Percentiles rank a stretch among this genome's conserved stretches.
phyloP scores from a whole-genome alignment of 345 rosid genomes.

The Eucalyptus dawsonii region DNA sequence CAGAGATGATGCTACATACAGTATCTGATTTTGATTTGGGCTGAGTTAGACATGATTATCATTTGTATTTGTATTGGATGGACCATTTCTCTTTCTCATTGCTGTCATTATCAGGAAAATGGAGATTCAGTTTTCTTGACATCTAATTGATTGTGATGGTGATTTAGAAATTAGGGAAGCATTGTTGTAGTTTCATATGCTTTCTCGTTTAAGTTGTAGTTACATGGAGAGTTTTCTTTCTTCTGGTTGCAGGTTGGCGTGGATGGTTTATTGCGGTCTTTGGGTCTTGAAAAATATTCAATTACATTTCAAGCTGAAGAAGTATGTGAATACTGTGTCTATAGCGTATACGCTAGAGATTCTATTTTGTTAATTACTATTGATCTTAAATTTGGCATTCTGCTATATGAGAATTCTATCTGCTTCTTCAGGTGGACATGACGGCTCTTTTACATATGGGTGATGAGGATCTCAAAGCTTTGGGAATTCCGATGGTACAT shows the following conservation, averaged over 20 bases:
- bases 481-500: conserved; percentile 93
- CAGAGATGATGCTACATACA: not conserved
- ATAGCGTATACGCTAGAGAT: not conserved
- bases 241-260: conserved; percentile 55
- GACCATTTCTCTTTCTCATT: not conserved
- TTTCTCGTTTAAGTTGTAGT: not conserved
- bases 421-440: conserved; percentile 78
- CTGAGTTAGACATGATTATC: not conserved
- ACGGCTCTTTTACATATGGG: conserved; percentile 89
- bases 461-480: conserved; percentile 89
- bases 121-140: not conserved
- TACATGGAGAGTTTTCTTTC: not conserved
- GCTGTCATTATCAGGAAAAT: not conserved
- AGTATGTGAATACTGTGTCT: conserved; percentile 23
- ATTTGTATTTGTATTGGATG: not conserved
- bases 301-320: conserved; percentile 95
- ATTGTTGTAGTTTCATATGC: not conserved
- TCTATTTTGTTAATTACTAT: not conserved
- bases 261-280: conserved; percentile 68
- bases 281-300: conserved; percentile 84
- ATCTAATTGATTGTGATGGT: not conserved
- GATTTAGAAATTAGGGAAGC: not conserved
- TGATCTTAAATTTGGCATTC: not conserved
- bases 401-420: not conserved
- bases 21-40: not conserved